These are phyloP conservation scores for Fusarium stilboides DNA, from an alignment of 2,329 filamentous ascomycete species.

Conservation along the genomic window DNA sequence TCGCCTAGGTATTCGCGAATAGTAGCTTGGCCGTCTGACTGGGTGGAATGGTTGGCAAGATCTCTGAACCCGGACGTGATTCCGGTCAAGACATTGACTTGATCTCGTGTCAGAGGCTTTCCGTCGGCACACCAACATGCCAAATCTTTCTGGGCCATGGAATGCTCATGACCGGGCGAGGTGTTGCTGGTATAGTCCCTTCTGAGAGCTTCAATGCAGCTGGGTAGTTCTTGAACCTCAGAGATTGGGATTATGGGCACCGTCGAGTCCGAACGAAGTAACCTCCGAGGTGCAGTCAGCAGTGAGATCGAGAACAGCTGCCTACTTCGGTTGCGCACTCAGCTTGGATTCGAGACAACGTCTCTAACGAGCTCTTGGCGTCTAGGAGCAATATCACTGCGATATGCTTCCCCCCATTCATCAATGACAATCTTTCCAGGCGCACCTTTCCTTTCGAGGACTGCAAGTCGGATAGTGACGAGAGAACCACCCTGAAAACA, in stretches of 20 bases:
- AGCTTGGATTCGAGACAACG: conserved; percentile 60
- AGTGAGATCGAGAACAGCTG: not conserved
- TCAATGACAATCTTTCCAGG: conserved; percentile 59
- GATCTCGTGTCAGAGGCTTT: conserved; percentile 45
- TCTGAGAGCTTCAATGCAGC: conserved; percentile 58
- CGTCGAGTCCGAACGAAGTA: conserved; percentile 51
- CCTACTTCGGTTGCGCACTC: conserved; percentile 53
- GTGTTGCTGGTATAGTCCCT: conserved; percentile 39
- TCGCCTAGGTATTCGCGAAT: conserved; percentile 52
- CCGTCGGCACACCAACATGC: conserved; percentile 50
- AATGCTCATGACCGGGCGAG: not conserved
- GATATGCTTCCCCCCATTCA: conserved; percentile 58
- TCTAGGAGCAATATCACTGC: conserved; percentile 64
- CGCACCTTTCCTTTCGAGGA: conserved; percentile 51
- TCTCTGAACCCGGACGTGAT: conserved; percentile 48
- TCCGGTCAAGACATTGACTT: conserved; percentile 51
- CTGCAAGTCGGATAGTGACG: conserved; percentile 57
- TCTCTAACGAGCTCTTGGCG: conserved; percentile 51
- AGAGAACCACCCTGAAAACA: conserved; percentile 58
- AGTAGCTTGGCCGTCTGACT: conserved; percentile 32
- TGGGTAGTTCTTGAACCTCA: conserved; percentile 54
- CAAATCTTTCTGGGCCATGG: conserved; percentile 27
- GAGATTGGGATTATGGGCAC: conserved; percentile 62
- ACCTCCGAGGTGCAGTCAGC: conserved; percentile 45
- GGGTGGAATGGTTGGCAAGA: conserved; percentile 45